Percentiles rank a stretch among this genome's conserved stretches.
Conservation (phyloP, 164 flowering plant species). For the Tinospora cordifolia region DNA sequence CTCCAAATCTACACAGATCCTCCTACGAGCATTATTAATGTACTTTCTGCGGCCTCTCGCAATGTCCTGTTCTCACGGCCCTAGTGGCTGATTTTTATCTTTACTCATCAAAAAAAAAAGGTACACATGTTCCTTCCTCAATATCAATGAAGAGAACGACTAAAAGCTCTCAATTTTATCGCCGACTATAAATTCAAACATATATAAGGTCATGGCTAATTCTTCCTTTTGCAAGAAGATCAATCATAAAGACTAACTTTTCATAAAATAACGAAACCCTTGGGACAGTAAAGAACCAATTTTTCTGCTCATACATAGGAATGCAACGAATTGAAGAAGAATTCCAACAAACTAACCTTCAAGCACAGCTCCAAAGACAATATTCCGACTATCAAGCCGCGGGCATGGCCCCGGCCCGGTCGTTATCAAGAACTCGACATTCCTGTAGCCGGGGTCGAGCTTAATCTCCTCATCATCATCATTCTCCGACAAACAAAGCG, state of each 20-base stretch:
- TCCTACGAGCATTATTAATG: no score
- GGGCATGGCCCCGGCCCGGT: constrained; percentile 96
- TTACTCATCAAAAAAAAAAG: no score
- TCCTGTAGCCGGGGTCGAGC: constrained; percentile 66
- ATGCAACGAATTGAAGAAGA: no score
- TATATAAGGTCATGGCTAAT: no score
- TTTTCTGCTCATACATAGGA: background rate
- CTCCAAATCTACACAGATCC: no score
- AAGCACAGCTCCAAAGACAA: constrained; percentile 81
- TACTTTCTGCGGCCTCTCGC: no score
- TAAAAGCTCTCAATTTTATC: background rate
- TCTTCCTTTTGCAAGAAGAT: no score
- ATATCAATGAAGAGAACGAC: background rate
- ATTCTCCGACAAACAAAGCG: constrained; percentile 76
- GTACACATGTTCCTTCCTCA: background rate
- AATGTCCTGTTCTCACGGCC: no score
- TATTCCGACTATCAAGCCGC: constrained; percentile 65
- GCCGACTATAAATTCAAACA: no score
- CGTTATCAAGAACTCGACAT: constrained; percentile 93
- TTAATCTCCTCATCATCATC: constrained; percentile 78
- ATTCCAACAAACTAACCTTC: constrained; percentile 85
- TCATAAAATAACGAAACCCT: no score
- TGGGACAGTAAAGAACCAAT: background rate
- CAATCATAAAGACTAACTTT: no score
- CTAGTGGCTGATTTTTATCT: no score